Conservation (phyloP, 2,329 filamentous ascomycete genomes). For the Trichoderma breve region DNA sequence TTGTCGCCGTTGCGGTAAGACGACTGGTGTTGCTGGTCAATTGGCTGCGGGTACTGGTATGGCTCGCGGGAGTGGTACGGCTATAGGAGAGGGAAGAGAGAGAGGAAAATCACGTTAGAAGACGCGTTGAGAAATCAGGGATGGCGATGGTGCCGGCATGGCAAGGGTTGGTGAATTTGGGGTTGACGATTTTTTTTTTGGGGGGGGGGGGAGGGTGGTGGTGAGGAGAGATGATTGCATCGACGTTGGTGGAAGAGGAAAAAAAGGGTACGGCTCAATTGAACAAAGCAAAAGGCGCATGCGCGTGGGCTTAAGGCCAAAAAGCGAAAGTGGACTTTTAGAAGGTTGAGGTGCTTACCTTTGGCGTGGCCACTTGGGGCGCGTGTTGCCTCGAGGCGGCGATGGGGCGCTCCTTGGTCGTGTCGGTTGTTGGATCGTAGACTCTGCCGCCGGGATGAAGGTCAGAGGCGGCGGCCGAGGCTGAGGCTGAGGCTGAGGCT, state of each 20-base stretch:
- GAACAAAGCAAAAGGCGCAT: constrained; percentile 9
- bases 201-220: background rate
- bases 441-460: constrained; percentile 44
- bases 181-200: background rate
- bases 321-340: constrained; percentile 26
- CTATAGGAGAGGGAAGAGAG: constrained; percentile 23
- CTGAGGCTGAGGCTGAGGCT: background rate
- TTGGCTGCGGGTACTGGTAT: constrained; percentile 46
- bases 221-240: background rate
- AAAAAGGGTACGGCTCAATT: background rate
- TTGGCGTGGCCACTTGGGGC: constrained; percentile 44
- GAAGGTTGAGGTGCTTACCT: constrained; percentile 41
- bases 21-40: constrained; percentile 43
- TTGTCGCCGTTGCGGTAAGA: constrained; percentile 48
- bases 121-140: constrained; percentile 20
- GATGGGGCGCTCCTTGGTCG: constrained; percentile 45
- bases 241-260: background rate
- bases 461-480: background rate
- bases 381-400: constrained; percentile 50
- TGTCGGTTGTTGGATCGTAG: constrained; percentile 55
- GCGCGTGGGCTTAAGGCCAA: constrained; percentile 7
- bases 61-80: constrained; percentile 47
- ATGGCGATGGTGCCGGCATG: constrained; percentile 7
- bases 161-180: constrained; percentile 15
- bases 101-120: constrained; percentile 28